Base-by-base conservation (phyloP, 805 yeast species). In the Kluyveromyces wickerhamii region DNA sequence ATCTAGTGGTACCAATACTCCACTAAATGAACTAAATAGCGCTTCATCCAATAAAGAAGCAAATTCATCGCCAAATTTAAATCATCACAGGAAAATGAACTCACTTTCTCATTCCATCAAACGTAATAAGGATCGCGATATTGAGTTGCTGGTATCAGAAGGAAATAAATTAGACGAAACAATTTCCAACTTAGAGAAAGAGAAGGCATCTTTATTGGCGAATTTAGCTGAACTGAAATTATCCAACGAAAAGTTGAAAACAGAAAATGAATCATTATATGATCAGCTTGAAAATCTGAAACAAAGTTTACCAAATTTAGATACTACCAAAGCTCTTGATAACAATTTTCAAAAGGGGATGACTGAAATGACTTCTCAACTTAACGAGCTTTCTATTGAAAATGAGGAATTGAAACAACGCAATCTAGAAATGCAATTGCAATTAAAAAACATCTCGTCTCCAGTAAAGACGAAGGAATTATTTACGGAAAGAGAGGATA, bases 81-180 rank as follows among this genome's bases (percentile, higher is more conserved):
- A 10, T 23, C 14, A 14, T 16, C 14, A 10, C 3, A 24, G 15
- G 6, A 11, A 14, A 20, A n/a, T 29, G 32, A 18, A 13, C 32
- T 57, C 59, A 1, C 30, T 54, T 14, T 55, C 60, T 12, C 31
- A 50, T 5, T 38, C 42, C 19, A 41, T 50, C 20, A 44, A 40
- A 15, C 48, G 54, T 35, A 49, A 54, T 32, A 59, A 60, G 35
- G 68, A 68, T 29, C 60, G 66, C 33, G 75, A 72, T 40, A 57
- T 71, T 19, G 63, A 64, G 37, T 40, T 66, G 24, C 51, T 72
- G 8, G 45, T 69, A 17, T 65, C 62, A 20, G 76, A 71, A 45
- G 69, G 72, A 26, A 59, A 69, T 13, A 63, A 70, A 40, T 65
- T 71, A 70, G 79, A 74, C 40, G 42, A 47, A 10, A 55, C 56